These are phyloP conservation scores for Phytophthora constricta DNA, from an alignment of 352 stramenopile species.

Conservation along the genomic window DNA sequence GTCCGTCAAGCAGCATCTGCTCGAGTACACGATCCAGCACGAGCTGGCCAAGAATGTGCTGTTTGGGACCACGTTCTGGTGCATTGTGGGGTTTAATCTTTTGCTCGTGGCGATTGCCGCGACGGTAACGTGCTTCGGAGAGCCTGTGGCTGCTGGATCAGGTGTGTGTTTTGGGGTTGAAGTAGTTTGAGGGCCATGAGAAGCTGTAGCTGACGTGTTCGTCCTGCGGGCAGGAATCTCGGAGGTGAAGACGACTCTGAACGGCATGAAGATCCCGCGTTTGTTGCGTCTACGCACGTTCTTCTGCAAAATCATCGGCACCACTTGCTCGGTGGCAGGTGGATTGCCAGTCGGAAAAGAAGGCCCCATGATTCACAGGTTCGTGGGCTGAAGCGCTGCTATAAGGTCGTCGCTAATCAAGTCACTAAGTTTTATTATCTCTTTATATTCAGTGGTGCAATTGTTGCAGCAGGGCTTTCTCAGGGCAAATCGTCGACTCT, in stretches of 20 bases:
- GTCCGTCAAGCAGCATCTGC: constrained; percentile 74
- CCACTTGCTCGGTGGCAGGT: constrained; percentile 82
- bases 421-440: background rate
- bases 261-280: constrained; percentile 89
- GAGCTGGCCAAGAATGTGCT: constrained; percentile 65
- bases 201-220: background rate
- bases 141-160: constrained; percentile 81
- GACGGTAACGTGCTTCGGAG: constrained; percentile 71
- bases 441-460: constrained; percentile 53
- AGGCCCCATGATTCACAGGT: constrained; percentile 93
- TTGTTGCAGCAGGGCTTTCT: constrained; percentile 77
- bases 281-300: constrained; percentile 82
- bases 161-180: constrained; percentile 36
- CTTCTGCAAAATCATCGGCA: constrained; percentile 90
- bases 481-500: constrained; percentile 80
- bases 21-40: constrained; percentile 68
- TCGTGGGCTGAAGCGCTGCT: constrained; percentile 14
- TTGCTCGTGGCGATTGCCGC: constrained; percentile 78
- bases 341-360: constrained; percentile 92
- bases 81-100: constrained; percentile 72
- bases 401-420: constrained; percentile 23
- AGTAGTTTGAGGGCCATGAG: constrained; percentile 7
- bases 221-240: constrained; percentile 73
- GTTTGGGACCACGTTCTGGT: constrained; percentile 79
- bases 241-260: constrained; percentile 94